Evolutionary conservation across 768 basidiomycete genomes (phyloP).

Genomic region (Boletus tylopilopsis): DNA sequence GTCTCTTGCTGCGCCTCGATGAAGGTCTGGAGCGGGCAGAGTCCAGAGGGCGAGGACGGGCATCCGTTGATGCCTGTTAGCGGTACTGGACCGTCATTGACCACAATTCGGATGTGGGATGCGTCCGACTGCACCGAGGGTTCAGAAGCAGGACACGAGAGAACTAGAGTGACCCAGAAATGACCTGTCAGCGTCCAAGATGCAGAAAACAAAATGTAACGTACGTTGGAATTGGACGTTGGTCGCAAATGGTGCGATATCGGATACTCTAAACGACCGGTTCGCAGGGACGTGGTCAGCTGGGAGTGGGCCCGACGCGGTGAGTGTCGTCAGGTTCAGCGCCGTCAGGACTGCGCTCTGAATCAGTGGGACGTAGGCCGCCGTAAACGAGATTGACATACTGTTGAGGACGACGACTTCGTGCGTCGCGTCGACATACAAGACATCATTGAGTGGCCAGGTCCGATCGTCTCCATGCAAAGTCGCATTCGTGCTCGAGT

Average conservation of each 20-base stretch:
- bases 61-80: constrained; percentile 77
- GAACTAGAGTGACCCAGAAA: constrained; percentile 39
- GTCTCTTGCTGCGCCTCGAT: constrained; percentile 64
- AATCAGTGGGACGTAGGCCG: not conserved
- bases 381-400: constrained; percentile 29
- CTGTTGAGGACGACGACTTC: constrained; percentile 90
- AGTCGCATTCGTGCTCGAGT: constrained; percentile 83
- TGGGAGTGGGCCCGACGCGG: constrained; percentile 70
- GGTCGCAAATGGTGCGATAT: constrained; percentile 83
- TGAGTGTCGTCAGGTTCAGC: constrained; percentile 75
- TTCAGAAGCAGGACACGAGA: constrained; percentile 42
- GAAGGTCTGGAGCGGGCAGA: constrained; percentile 74
- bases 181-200: not conserved
- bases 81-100: constrained; percentile 86
- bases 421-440: constrained; percentile 90
- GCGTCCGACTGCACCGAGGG: constrained; percentile 19
- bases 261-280: constrained; percentile 66
- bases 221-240: constrained; percentile 87
- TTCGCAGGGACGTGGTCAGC: constrained; percentile 63
- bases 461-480: constrained; percentile 64
- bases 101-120: constrained; percentile 71
- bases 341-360: constrained; percentile 66
- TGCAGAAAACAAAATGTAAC: constrained; percentile 27
- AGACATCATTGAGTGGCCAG: constrained; percentile 65
- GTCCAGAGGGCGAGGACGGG: constrained; percentile 52